phyloP scores from a whole-genome alignment of 2,329 filamentous ascomycete species.

The Microcyclosporella mali region DNA sequence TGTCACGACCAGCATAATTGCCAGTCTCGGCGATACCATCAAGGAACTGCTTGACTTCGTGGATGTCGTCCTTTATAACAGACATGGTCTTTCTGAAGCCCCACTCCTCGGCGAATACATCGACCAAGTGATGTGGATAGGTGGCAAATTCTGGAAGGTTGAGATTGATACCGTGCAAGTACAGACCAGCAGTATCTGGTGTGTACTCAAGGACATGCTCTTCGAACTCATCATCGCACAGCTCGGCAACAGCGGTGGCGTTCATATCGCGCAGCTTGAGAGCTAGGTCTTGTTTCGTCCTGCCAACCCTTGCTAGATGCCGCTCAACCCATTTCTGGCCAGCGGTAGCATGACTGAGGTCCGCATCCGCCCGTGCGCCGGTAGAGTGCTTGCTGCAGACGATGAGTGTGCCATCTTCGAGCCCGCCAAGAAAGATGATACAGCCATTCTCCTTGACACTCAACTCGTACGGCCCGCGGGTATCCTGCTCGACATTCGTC shows the following conservation, averaged over 20 bases:
- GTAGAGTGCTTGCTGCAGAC: slow-evolving; percentile 99
- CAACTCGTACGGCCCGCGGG: slow-evolving; percentile 83
- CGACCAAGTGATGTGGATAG: slow-evolving; percentile 74
- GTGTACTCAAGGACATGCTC: slow-evolving; percentile 92
- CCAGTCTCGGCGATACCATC: slow-evolving; percentile 82
- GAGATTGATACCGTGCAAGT: slow-evolving; percentile 92
- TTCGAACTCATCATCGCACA: slow-evolving; percentile 94
- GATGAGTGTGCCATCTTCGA: slow-evolving; percentile 81
- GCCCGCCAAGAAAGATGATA: slow-evolving; percentile 91
- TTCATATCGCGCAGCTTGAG: slow-evolving; percentile 71
- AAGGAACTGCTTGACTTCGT: slow-evolving; percentile 70
- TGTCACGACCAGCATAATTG: slow-evolving; percentile 81
- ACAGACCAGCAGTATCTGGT: slow-evolving; percentile 76
- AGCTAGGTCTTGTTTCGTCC: slow-evolving; percentile 72
- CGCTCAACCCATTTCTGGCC: slow-evolving; percentile 76
- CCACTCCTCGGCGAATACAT: slow-evolving; percentile 85
- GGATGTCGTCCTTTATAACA: slow-evolving; percentile 67
- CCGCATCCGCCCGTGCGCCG: slow-evolving; percentile 64
- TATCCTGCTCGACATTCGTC: slow-evolving; percentile 68
- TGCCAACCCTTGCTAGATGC: slow-evolving; percentile 72
- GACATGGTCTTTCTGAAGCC: slow-evolving; percentile 87
- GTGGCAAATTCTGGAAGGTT: slow-evolving; percentile 91
- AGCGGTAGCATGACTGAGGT: slow-evolving; percentile 73
- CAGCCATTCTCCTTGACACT: slow-evolving; percentile 99
- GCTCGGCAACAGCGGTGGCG: slow-evolving; percentile 87